Conservation (phyloP, 2,329 filamentous ascomycete genomes). For the Akanthomyces muscarius region DNA sequence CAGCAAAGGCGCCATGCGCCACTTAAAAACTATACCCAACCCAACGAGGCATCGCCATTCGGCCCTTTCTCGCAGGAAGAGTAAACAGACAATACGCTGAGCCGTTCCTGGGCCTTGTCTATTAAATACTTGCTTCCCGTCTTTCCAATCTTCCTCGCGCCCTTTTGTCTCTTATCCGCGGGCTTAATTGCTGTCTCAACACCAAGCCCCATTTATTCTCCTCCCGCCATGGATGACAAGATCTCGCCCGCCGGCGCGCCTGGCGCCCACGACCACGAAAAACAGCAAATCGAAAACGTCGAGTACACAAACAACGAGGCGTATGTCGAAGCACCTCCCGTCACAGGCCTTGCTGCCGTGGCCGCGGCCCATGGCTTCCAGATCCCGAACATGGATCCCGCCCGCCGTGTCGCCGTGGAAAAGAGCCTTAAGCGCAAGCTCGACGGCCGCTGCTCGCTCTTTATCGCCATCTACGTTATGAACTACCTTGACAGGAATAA, state of each 20-base stretch:
- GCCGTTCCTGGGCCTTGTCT: neutral
- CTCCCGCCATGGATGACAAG: constrained; percentile 15
- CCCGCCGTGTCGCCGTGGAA: constrained; percentile 55
- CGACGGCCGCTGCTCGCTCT: constrained; percentile 62
- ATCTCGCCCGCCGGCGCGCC: constrained; percentile 9
- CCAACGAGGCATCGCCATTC: neutral
- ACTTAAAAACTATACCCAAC: neutral
- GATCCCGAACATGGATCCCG: constrained; percentile 32
- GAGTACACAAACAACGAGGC: neutral
- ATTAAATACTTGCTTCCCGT: neutral
- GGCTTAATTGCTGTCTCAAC: neutral
- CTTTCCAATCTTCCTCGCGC: neutral
- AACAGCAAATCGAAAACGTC: constrained; percentile 14
- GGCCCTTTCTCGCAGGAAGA: constrained; percentile 1
- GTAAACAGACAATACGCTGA: neutral
- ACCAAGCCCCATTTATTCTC: neutral
- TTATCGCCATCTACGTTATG: constrained; percentile 70
- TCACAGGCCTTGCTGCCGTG: neutral
- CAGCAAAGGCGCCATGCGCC: neutral
- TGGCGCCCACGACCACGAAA: neutral
- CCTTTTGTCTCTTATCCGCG: neutral
- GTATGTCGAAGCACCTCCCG: neutral
- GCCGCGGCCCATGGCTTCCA: constrained; percentile 6
- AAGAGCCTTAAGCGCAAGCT: constrained; percentile 65
- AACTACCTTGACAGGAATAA: constrained; percentile 70